Evolutionary conservation across 345 rosid genomes (phyloP).

Genomic region (Brassica cretica): DNA sequence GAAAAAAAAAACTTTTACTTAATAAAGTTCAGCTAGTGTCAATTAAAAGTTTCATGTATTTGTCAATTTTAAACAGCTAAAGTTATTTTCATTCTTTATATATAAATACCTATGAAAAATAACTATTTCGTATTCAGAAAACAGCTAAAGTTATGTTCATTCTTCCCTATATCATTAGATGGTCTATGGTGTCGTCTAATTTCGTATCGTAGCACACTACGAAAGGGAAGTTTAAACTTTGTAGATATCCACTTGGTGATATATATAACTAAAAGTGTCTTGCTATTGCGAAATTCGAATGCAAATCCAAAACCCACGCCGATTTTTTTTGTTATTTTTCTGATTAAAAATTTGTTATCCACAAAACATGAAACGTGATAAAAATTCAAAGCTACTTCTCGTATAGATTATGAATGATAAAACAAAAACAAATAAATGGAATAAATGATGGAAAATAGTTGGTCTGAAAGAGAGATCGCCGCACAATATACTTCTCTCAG

Average conservation of each 20-base stretch:
- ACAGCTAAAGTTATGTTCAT: too few species aligned
- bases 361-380: slow-evolving; percentile 14
- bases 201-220: not conserved
- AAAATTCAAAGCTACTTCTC: slow-evolving; percentile 21
- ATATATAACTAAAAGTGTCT: slow-evolving; percentile 6
- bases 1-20: not conserved
- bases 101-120: not conserved
- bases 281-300: slow-evolving; percentile 21
- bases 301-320: slow-evolving; percentile 15
- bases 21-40: not conserved
- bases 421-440: not conserved
- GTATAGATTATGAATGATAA: not conserved
- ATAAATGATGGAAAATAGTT: slow-evolving; percentile 11
- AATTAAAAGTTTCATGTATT: not conserved
- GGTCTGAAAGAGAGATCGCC: slow-evolving; percentile 34
- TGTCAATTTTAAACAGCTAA: not conserved
- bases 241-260: slow-evolving; percentile 16
- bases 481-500: slow-evolving; percentile 20
- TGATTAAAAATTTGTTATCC: slow-evolving; percentile 4
- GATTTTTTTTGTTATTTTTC: not conserved
- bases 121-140: not conserved
- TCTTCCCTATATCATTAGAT: not conserved
- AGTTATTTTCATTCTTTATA: not conserved
- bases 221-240: not conserved
- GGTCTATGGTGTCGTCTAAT: not conserved